Evolutionary conservation across 2,329 filamentous ascomycete genomes (phyloP).

Genomic region (Colletotrichum abscissum): DNA sequence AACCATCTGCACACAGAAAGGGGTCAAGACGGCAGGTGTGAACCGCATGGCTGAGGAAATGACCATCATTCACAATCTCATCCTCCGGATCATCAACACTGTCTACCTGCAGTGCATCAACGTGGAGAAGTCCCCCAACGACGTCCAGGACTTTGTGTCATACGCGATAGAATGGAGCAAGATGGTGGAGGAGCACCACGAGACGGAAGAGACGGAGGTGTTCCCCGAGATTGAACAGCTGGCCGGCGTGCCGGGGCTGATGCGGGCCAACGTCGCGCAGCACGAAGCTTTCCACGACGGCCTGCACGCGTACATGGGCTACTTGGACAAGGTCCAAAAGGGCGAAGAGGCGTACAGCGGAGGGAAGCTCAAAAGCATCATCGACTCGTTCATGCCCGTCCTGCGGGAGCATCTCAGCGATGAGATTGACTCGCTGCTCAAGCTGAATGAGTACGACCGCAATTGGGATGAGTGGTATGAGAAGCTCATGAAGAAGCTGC

Average conservation of each 20-base stretch:
- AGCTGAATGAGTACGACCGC: conserved; percentile 45
- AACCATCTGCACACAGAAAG: conserved; percentile 24
- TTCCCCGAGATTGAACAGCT: conserved; percentile 46
- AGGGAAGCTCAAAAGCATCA: conserved; percentile 41
- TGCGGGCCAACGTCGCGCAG: conserved; percentile 48
- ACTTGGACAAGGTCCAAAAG: conserved; percentile 43
- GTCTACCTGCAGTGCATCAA: conserved; percentile 42
- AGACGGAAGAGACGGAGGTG: conserved; percentile 45
- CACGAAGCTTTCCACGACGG: conserved; percentile 48
- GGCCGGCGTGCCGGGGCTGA: conserved; percentile 41
- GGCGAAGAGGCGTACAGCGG: conserved; percentile 46
- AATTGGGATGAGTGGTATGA: conserved; percentile 48
- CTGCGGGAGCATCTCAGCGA: conserved; percentile 50
- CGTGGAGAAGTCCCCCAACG: conserved; percentile 37
- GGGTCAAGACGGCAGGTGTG: conserved; percentile 36
- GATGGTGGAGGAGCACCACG: conserved; percentile 45
- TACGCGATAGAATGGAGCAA: conserved; percentile 41
- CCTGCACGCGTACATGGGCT: conserved; percentile 45
- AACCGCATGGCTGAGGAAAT: conserved; percentile 43
- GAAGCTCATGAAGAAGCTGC: conserved; percentile 31
- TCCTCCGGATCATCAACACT: conserved; percentile 44
- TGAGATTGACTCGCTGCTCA: conserved; percentile 51
- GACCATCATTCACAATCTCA: conserved; percentile 45
- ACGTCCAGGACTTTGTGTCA: conserved; percentile 43
- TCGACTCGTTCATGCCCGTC: conserved; percentile 49